Base-by-base conservation (phyloP, 108 stramenopile species). In the Seminavis robusta region DNA sequence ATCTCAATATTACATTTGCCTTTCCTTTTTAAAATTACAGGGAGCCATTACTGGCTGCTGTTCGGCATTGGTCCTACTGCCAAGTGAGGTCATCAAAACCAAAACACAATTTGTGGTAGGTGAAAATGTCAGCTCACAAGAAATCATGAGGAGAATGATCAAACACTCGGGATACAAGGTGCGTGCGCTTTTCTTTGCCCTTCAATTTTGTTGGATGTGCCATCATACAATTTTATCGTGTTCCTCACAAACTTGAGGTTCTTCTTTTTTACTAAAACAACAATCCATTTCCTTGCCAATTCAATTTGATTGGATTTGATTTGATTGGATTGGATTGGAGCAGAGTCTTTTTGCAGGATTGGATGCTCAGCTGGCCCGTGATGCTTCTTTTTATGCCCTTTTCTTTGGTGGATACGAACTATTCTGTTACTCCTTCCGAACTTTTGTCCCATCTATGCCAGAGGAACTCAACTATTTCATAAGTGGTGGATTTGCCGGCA, bases 91-190 rank as follows among this genome's bases (percentile, higher is more conserved):
- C 29, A 70, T 93, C 36, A 93, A 93, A 69, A 85, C 87, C 8
- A 93, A 93, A 58, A 86, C 87, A 15, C 91, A 93, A 76, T 80
- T 93, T 17, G 71, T 77, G n/a, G 75, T 88, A 25, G 85, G 85
- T 25, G 44, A 58, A 27, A 34, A 52, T 33, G 53, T 73, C 8
- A 72, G 83, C 10, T 82, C 85, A 19, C 53, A 67, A 13, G 80
- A 89, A 48, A 65, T 89, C 30, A 63, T 84, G 33, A 69, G 55
- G 51, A 61, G 75, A 52, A 93, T 93, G 81, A 64, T 87, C 25
- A 67, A 73, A n/a, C n/a, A n/a, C n/a, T n/a, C n/a, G n/a, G 70
- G 36, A 43, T 51, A 44, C 84, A 84, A 23, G 91, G 91, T 1
- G 4, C 68, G 15, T 27, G 75, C 40, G 72, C n/a, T n/a, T n/a